Evolutionary conservation across 257 asterid species (phyloP).

Genomic region (Salvia splendens): DNA sequence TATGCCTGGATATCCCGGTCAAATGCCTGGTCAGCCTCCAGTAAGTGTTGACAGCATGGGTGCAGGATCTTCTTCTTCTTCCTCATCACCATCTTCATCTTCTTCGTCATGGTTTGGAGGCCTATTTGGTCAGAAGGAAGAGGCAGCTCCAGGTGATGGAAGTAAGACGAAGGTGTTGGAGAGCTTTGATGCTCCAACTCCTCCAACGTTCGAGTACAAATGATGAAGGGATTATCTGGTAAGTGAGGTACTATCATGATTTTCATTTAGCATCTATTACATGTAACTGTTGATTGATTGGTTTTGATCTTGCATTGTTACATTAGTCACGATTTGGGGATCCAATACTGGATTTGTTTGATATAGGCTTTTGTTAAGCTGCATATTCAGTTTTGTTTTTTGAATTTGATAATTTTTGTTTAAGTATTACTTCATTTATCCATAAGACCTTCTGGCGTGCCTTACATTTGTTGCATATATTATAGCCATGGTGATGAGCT

Average conservation of each 20-base stretch:
- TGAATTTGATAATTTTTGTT: too few species aligned
- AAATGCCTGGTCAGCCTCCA: conserved; percentile 65
- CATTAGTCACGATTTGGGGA: background rate
- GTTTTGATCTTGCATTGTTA: background rate
- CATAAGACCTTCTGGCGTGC: background rate
- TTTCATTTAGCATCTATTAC: background rate
- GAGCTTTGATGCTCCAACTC: conserved; percentile 87
- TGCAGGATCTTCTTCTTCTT: conserved; percentile 34
- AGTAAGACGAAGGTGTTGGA: conserved; percentile 86
- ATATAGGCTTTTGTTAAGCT: conserved; percentile 8
- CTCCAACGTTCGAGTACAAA: conserved; percentile 90
- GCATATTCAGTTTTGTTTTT: background rate
- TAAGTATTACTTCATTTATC: background rate
- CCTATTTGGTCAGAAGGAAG: conserved; percentile 68
- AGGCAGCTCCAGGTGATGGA: conserved; percentile 48
- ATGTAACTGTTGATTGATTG: conserved; percentile 17
- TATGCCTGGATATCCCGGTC: conserved; percentile 60
- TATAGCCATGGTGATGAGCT: background rate
- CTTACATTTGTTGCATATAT: background rate
- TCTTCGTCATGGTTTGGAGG: conserved; percentile 88
- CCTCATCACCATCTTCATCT: conserved; percentile 41
- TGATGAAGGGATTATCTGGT: conserved; percentile 42
- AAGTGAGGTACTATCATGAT: conserved; percentile 9
- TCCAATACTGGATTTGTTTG: conserved; percentile 1
- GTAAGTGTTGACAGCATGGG: conserved; percentile 49